phyloP scores from a whole-genome alignment of 139 green algal genomes.

The Chlamydomonas sphaeroides region DNA sequence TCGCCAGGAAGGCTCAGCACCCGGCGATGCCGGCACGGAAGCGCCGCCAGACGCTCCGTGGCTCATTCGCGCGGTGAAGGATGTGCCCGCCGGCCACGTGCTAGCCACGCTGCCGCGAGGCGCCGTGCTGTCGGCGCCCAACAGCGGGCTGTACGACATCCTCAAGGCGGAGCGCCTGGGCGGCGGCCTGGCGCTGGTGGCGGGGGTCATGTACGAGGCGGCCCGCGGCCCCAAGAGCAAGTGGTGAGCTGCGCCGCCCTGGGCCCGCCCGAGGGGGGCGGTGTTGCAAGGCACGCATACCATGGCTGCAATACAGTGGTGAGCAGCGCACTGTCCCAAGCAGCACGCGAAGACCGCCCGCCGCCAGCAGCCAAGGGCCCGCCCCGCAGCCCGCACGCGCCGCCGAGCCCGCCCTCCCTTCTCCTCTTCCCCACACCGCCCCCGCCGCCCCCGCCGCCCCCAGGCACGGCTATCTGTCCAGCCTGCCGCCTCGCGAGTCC shows the following conservation, averaged over 20 bases:
- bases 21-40: neutral
- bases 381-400: too few relatives aligned
- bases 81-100: neutral
- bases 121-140: constrained; percentile 16
- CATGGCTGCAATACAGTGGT: too few relatives aligned
- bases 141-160: constrained; percentile 38
- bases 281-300: too few relatives aligned
- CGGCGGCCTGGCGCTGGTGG: constrained; percentile 77
- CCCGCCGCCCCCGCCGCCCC: too few relatives aligned
- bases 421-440: neutral
- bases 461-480: constrained; percentile 51
- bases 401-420: neutral
- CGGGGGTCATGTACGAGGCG: constrained; percentile 78
- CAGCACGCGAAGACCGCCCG: too few relatives aligned
- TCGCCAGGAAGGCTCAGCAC: too few relatives aligned
- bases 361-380: too few relatives aligned
- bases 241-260: too few relatives aligned
- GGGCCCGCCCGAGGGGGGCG: too few relatives aligned
- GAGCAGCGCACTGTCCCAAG: too few relatives aligned
- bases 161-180: constrained; percentile 64
- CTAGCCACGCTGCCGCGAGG: constrained; percentile 10
- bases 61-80: neutral
- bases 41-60: neutral
- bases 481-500: constrained; percentile 40
- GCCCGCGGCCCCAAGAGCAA: constrained; percentile 43